phyloP scores from a whole-genome alignment of 352 stramenopile genomes.

The Phytophthora melonis region DNA sequence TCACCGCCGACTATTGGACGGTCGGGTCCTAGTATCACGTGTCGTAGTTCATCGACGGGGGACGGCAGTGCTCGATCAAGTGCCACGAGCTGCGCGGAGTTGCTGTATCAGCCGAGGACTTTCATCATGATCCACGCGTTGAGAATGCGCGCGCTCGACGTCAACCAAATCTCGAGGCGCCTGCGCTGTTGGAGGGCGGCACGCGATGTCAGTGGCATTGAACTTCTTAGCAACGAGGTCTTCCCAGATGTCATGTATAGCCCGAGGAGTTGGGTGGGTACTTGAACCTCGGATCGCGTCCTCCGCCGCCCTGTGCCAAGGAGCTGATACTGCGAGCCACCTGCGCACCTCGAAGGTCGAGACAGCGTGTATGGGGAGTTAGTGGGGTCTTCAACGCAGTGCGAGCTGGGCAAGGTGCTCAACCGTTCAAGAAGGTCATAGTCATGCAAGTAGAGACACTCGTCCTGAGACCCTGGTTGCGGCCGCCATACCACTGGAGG shows the following conservation, averaged over 20 bases:
- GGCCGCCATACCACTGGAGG: background rate
- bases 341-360: constrained; percentile 11
- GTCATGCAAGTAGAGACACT: constrained; percentile 16
- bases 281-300: constrained; percentile 27
- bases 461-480: background rate
- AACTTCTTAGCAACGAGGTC: background rate
- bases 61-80: constrained; percentile 39
- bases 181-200: background rate
- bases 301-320: constrained; percentile 12
- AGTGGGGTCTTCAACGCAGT: background rate
- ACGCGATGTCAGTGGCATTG: background rate
- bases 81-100: constrained; percentile 10
- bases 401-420: background rate
- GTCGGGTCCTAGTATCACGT: constrained; percentile 18
- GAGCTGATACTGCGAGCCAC: constrained; percentile 11
- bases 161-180: background rate
- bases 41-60: constrained; percentile 1
- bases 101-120: constrained; percentile 19
- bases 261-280: constrained; percentile 9
- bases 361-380: constrained; percentile 12
- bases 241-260: constrained; percentile 21
- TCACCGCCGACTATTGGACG: constrained; percentile 22
- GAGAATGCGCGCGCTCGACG: constrained; percentile 12
- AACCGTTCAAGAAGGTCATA: background rate
- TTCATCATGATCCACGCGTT: constrained; percentile 39